Evolutionary conservation across 164 flowering plant species (phyloP).

Genomic region (Piper betle): DNA sequence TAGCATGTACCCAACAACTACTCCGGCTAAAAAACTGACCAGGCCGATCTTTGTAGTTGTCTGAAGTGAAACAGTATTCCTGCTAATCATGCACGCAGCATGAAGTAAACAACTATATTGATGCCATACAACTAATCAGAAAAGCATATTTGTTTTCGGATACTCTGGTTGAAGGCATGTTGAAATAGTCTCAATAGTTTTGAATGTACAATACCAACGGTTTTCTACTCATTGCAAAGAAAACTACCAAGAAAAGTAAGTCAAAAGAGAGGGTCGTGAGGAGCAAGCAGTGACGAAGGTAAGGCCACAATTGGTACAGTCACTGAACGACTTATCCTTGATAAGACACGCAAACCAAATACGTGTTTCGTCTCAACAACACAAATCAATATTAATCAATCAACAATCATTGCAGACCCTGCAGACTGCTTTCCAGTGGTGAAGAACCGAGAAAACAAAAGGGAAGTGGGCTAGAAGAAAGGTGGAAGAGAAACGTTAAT

Average conservation of each 20-base stretch:
- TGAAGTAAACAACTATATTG: too few species aligned
- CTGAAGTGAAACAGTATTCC: conserved; percentile 53
- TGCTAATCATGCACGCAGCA: conserved; percentile 16
- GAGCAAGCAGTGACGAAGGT: too few species aligned
- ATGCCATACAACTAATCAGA: neutral
- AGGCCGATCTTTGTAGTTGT: conserved; percentile 86
- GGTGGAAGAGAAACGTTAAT: neutral
- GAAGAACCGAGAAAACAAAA: neutral
- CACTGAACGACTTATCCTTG: too few species aligned
- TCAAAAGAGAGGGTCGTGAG: neutral
- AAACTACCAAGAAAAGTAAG: neutral
- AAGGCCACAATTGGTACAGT: too few species aligned
- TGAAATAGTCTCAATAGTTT: neutral
- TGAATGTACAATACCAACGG: neutral
- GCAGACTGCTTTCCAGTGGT: neutral
- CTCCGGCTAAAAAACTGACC: conserved; percentile 58
- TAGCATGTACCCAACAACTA: conserved; percentile 70
- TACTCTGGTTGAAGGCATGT: neutral
- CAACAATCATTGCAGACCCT: neutral
- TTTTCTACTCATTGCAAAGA: neutral
- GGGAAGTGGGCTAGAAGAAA: neutral
- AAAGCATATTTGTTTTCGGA: neutral
- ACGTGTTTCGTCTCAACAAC: neutral
- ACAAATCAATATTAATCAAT: neutral
- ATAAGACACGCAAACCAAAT: neutral